Conservation (phyloP, 768 basidiomycete species). For the Panaeolus cyanescens region DNA sequence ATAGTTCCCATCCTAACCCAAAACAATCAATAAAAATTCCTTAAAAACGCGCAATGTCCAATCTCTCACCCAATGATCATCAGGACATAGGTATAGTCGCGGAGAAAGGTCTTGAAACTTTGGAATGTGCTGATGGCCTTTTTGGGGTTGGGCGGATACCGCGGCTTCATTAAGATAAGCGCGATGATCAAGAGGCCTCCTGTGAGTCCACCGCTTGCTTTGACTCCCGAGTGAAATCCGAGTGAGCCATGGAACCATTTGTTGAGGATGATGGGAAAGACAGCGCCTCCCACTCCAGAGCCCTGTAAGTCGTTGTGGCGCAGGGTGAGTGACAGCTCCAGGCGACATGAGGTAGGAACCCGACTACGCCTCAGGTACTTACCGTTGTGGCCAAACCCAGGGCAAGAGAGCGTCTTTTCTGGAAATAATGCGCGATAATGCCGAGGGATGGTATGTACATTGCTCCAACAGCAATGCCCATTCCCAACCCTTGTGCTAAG, state of each 20-base stretch:
- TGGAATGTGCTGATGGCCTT: conserved; percentile 26
- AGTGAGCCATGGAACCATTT: conserved; percentile 44
- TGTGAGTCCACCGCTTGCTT: conserved; percentile 46
- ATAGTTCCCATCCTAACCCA: conserved; percentile 35
- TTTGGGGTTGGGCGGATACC: conserved; percentile 38
- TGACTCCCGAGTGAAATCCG: conserved; percentile 57
- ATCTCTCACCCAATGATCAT: conserved; percentile 38
- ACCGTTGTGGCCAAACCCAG: conserved; percentile 38
- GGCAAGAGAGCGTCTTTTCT: conserved; percentile 32
- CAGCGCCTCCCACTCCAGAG: conserved; percentile 58
- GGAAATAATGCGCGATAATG: conserved; percentile 40
- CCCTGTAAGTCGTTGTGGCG: conserved; percentile 31
- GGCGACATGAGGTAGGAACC: neutral
- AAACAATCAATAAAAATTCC: conserved; percentile 1
- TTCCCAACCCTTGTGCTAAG: conserved; percentile 46
- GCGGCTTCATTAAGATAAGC: conserved; percentile 40
- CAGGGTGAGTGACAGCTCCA: neutral
- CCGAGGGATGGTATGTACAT: conserved; percentile 48
- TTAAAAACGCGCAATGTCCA: neutral
- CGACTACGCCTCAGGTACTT: conserved; percentile 1
- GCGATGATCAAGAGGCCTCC: conserved; percentile 38
- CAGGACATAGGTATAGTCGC: conserved; percentile 45
- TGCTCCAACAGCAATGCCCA: conserved; percentile 53
- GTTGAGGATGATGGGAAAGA: conserved; percentile 69
- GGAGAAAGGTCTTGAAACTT: conserved; percentile 34